Evolutionary conservation across 2,329 filamentous ascomycete species (phyloP).

Genomic region (Arachnomyces sp.): DNA sequence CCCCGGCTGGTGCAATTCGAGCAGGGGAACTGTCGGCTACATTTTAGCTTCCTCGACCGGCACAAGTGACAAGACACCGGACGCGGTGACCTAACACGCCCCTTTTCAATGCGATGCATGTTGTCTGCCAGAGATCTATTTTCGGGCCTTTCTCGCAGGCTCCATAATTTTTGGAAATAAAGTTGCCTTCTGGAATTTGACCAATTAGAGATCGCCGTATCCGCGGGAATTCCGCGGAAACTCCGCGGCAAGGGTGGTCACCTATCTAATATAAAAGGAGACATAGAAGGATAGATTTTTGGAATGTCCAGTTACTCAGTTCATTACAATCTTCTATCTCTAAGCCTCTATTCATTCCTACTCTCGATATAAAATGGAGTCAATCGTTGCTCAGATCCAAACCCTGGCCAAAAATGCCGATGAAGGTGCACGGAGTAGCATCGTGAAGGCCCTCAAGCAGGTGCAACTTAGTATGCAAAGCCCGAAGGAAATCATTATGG

Average conservation of each 20-base stretch:
- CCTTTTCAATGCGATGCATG: not conserved
- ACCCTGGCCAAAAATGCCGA: constrained; percentile 13
- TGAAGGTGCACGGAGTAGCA: constrained; percentile 13
- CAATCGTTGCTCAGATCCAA: constrained; percentile 6
- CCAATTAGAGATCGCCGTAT: constrained; percentile 3
- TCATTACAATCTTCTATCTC: no score
- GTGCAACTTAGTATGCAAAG: constrained; percentile 12
- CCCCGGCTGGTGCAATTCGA: constrained; percentile 35
- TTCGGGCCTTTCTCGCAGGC: no score
- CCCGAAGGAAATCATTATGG: constrained; percentile 13
- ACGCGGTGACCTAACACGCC: constrained; percentile 21
- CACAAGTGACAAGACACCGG: constrained; percentile 35
- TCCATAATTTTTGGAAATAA: no score
- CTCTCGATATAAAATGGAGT: no score
- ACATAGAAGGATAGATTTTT: no score
- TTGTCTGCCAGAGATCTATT: not conserved
- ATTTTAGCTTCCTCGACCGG: constrained; percentile 43
- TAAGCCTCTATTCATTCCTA: no score
- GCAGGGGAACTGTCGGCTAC: constrained; percentile 45
- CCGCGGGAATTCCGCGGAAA: no score
- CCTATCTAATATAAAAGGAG: no score
- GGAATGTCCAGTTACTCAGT: no score
- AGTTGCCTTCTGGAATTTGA: constrained; percentile 4
- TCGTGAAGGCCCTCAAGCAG: constrained; percentile 11
- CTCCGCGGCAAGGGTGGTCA: no score